These are phyloP conservation scores for Geranium rotundifolium DNA, from an alignment of 345 rosid species.

Conservation along the genomic window DNA sequence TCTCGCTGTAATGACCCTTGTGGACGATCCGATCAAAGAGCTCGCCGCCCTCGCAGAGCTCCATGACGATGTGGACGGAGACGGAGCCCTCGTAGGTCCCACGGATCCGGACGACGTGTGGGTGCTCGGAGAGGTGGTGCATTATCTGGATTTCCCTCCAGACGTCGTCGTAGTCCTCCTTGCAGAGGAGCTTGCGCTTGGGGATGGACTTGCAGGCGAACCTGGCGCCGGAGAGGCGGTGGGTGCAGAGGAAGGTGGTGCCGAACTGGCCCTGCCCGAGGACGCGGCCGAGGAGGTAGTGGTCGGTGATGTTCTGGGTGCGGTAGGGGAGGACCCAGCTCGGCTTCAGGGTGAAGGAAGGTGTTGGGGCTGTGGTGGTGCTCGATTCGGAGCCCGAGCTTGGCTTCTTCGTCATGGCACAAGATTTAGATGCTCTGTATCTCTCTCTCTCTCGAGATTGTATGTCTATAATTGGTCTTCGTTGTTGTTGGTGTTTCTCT, in stretches of 20 bases:
- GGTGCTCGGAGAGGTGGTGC: conserved; percentile 67
- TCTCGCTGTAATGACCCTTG: conserved; percentile 66
- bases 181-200: conserved; percentile 57
- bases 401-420: background rate
- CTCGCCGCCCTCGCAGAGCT: conserved; percentile 70
- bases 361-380: background rate
- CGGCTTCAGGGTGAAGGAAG: conserved; percentile 5
- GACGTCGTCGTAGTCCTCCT: conserved; percentile 67
- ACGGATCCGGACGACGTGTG: conserved; percentile 49
- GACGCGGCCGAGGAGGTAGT: conserved; percentile 34
- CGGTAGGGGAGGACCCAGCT: conserved; percentile 15
- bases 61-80: conserved; percentile 69
- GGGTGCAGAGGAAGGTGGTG: conserved; percentile 56
- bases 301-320: conserved; percentile 21
- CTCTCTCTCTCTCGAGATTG: too few relatives aligned
- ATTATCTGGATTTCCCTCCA: conserved; percentile 83
- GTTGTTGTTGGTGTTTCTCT: too few relatives aligned
- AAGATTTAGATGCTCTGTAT: background rate
- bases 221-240: conserved; percentile 26
- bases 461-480: too few relatives aligned
- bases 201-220: conserved; percentile 81
- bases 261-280: conserved; percentile 82
- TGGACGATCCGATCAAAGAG: conserved; percentile 60
- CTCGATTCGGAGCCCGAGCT: background rate
- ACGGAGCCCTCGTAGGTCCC: conserved; percentile 40